Conservation (phyloP, 306 rosid species). For the Abrus pulchellus region DNA sequence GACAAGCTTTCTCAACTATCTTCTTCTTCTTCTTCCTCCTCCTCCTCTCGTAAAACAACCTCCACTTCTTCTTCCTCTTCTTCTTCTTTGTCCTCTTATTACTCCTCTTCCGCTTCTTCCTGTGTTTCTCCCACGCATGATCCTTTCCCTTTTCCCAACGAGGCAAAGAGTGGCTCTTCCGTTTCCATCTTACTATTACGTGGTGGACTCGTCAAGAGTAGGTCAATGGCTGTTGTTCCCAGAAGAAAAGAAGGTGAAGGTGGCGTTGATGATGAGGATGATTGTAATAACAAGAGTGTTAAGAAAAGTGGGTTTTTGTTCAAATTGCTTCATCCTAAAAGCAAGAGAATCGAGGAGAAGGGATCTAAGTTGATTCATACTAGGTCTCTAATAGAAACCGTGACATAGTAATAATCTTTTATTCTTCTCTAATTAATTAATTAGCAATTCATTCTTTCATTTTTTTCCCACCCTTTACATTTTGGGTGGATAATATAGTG, state of each 20-base stretch:
- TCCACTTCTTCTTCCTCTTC: background rate
- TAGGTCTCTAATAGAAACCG: constrained; percentile 49
- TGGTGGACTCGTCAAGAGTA: constrained; percentile 63
- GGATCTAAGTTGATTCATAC: constrained; percentile 48
- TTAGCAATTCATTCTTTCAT: background rate
- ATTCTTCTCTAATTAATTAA: background rate
- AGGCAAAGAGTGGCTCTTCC: constrained; percentile 17
- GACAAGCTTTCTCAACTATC: constrained; percentile 62
- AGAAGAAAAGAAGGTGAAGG: constrained; percentile 34
- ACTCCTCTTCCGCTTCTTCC: constrained; percentile 45
- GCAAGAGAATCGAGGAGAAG: constrained; percentile 46
- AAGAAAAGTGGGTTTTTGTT: constrained; percentile 72
- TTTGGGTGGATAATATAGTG: constrained; percentile 29
- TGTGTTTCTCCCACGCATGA: constrained; percentile 60
- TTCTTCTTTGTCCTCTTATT: background rate
- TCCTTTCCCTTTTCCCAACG: constrained; percentile 3
- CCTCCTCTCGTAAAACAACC: constrained; percentile 20
- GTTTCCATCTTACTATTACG: constrained; percentile 47
- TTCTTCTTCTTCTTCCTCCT: background rate
- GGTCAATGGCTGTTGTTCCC: constrained; percentile 57
- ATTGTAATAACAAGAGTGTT: constrained; percentile 6
- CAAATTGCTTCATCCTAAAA: constrained; percentile 66
- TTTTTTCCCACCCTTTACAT: background rate
- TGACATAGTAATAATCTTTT: background rate
- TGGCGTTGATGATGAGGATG: background rate